A percentile compares a stretch with the other conserved stretches of the same genome.
Evolutionary conservation across 2,329 filamentous ascomycete genomes (phyloP).

Genomic region (Hirsutella rhossiliensis): DNA sequence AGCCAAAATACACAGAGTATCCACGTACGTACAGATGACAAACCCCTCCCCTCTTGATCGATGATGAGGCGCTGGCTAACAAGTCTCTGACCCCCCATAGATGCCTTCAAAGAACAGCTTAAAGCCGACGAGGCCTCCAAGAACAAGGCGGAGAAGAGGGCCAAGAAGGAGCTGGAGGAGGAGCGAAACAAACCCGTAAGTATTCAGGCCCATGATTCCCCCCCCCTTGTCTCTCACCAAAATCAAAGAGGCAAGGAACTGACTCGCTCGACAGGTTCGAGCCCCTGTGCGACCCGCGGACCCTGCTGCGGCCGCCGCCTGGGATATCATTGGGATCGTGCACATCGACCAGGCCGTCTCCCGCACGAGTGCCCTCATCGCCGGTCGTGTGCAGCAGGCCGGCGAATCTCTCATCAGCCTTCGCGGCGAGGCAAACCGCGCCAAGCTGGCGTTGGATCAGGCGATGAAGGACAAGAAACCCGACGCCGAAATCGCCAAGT

Average conservation of each 20-base stretch:
- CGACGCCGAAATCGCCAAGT: constrained; percentile 20
- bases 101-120: constrained; percentile 33
- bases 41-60: background rate
- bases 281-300: constrained; percentile 30
- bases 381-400: constrained; percentile 36
- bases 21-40: constrained; percentile 17
- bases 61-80: too few relatives aligned
- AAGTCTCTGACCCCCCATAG: constrained; percentile 5
- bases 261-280: constrained; percentile 21
- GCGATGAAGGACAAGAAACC: constrained; percentile 28
- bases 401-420: constrained; percentile 37
- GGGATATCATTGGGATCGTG: constrained; percentile 41
- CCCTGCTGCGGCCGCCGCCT: constrained; percentile 33
- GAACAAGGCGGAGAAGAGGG: constrained; percentile 33
- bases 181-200: constrained; percentile 27
- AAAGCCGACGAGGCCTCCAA: constrained; percentile 32
- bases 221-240: background rate
- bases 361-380: constrained; percentile 26
- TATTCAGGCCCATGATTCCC: background rate
- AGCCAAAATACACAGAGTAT: constrained; percentile 34
- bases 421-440: constrained; percentile 33
- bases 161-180: constrained; percentile 28
- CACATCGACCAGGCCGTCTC: constrained; percentile 29
- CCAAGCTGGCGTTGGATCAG: constrained; percentile 32
- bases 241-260: constrained; percentile 2